Percentiles rank a stretch among this genome's conserved stretches.
Conservation (phyloP, 73 alveolate species). For the Tetrahymena elliotti region DNA sequence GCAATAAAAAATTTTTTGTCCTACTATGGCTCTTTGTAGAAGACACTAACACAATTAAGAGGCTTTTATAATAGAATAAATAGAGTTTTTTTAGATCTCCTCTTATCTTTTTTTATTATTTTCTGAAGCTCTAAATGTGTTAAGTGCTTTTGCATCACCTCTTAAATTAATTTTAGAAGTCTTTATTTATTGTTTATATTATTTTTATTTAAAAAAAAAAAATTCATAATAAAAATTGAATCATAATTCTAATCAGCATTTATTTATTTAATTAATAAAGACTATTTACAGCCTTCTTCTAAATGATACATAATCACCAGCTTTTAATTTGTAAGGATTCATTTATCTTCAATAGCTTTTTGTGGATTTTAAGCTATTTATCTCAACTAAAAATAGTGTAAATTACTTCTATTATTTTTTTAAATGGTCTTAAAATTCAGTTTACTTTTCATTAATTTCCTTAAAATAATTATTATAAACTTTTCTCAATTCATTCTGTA, state of each 20-base stretch:
- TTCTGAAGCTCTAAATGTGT: background rate
- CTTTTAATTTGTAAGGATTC: background rate
- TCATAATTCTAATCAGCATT: background rate
- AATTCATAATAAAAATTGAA: no score
- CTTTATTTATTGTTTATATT: background rate
- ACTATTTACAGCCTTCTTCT: no score
- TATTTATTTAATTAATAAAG: background rate
- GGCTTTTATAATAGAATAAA: background rate
- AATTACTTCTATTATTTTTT: no score
- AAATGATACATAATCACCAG: background rate
- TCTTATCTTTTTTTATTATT: background rate
- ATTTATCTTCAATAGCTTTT: background rate
- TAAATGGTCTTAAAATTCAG: no score
- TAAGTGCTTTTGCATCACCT: background rate
- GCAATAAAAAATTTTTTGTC: background rate
- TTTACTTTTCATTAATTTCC: no score
- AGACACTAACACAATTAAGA: background rate
- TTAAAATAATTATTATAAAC: no score
- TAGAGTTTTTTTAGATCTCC: background rate
- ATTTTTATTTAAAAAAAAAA: no score
- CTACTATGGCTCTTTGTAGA: background rate
- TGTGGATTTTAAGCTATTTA: no score
- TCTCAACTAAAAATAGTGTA: no score
- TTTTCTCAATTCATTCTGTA: no score
- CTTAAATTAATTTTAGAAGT: background rate